These are phyloP conservation scores for Ceratocystis lukuohia DNA, from an alignment of 2,329 filamentous ascomycete genomes.

Conservation along the genomic window DNA sequence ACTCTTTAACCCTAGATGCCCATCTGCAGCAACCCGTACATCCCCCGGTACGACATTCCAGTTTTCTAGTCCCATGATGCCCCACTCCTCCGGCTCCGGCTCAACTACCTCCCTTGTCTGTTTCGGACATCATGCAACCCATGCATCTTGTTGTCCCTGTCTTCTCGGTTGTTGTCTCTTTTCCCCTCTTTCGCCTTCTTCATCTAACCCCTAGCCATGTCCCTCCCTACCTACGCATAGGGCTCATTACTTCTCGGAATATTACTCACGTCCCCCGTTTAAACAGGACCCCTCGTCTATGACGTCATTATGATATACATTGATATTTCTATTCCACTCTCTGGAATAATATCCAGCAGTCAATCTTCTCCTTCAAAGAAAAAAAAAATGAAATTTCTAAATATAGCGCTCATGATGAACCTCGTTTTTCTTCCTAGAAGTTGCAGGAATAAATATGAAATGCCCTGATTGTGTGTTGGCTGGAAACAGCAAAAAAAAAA, in stretches of 20 bases:
- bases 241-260: not conserved
- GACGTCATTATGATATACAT: not conserved
- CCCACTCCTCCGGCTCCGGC: not conserved
- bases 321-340: not conserved
- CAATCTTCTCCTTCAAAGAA: not conserved
- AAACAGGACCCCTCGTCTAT: not conserved
- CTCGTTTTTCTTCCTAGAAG: not conserved
- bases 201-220: not conserved
- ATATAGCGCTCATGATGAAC: not conserved
- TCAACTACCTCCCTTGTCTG: not conserved
- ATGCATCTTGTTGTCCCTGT: not conserved
- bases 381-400: not conserved
- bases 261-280: not conserved
- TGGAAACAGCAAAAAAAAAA: not conserved
- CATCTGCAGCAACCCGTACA: not conserved
- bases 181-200: not conserved
- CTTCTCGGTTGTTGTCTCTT: not conserved
- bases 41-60: not conserved
- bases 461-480: not conserved
- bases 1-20: not conserved
- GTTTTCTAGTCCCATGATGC: not conserved
- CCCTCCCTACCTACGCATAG: not conserved
- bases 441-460: not conserved
- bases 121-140: not conserved
- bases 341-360: not conserved